A percentile compares a stretch with the other conserved stretches of the same genome.
Conservation (phyloP, 2,329 filamentous ascomycete species). For the Calonectria ilicicola region DNA sequence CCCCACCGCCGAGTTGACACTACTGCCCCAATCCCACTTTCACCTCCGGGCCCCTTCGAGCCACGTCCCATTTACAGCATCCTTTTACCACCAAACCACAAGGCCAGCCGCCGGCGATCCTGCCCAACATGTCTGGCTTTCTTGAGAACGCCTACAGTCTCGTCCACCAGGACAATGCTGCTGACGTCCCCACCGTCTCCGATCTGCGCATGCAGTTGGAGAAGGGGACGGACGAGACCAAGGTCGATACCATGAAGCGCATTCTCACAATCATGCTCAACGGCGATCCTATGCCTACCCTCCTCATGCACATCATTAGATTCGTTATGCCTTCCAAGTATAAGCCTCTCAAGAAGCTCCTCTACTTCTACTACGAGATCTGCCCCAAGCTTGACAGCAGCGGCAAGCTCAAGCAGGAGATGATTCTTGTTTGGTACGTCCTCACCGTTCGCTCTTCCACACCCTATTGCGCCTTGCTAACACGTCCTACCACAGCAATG, state of each 20-base stretch:
- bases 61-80: conserved; percentile 45
- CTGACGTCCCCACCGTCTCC: conserved; percentile 89
- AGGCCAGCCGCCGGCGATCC: conserved; percentile 36
- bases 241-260: conserved; percentile 96
- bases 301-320: conserved; percentile 99
- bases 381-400: conserved; percentile 93
- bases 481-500: conserved; percentile 75
- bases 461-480: conserved; percentile 23
- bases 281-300: conserved; percentile 92
- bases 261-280: conserved; percentile 98
- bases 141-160: conserved; percentile 96
- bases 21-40: conserved; percentile 40
- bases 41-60: conserved; percentile 38
- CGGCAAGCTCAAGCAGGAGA: conserved; percentile 98
- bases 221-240: conserved; percentile 92
- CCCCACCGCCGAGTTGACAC: conserved; percentile 48
- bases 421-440: conserved; percentile 94
- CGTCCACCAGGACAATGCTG: conserved; percentile 97
- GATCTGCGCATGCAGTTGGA: conserved; percentile 94
- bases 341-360: conserved; percentile 95
- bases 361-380: conserved; percentile 99
- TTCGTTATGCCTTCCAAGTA: conserved; percentile 99
- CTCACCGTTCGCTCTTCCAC: neutral
- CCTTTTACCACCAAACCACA: conserved; percentile 32
- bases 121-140: conserved; percentile 87